Evolutionary conservation across 2,329 filamentous ascomycete genomes (phyloP).

Genomic region (Davidsoniella virescens): DNA sequence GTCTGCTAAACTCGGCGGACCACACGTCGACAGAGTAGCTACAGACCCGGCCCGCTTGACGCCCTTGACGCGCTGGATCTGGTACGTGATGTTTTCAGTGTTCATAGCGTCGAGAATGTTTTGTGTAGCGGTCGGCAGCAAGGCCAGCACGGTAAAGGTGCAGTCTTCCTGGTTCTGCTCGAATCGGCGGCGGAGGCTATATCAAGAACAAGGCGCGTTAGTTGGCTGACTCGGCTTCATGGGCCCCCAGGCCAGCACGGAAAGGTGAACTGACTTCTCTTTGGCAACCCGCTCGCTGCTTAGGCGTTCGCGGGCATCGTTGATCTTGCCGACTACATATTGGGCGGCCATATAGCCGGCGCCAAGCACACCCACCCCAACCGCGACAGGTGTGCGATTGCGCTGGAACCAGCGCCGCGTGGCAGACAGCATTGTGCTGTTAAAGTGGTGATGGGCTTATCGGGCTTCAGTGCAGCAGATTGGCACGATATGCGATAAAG

Average conservation of each 20-base stretch:
- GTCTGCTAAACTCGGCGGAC: constrained; percentile 42
- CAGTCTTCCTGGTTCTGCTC: constrained; percentile 99
- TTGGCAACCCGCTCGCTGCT: constrained; percentile 88
- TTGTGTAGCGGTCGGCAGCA: constrained; percentile 79
- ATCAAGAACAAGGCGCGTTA: constrained; percentile 2
- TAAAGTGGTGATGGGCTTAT: constrained; percentile 3
- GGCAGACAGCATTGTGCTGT: constrained; percentile 41
- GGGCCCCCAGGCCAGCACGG: background rate
- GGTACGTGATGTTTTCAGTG: constrained; percentile 81
- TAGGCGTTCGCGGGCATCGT: constrained; percentile 89
- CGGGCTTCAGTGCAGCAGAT: background rate
- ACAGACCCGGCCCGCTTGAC: constrained; percentile 42
- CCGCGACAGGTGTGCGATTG: constrained; percentile 76
- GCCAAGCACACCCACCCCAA: constrained; percentile 75
- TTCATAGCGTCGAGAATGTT: constrained; percentile 78
- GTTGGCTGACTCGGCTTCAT: background rate
- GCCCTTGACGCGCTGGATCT: constrained; percentile 83
- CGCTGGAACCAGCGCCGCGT: constrained; percentile 82
- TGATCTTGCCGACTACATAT: constrained; percentile 82
- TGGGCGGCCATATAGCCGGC: constrained; percentile 84
- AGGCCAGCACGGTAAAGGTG: constrained; percentile 90
- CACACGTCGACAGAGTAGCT: constrained; percentile 35
- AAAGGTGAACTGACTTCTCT: constrained; percentile 61
- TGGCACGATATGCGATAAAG: background rate
- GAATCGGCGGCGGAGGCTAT: constrained; percentile 80